Percentiles rank a stretch among this genome's conserved stretches.
Evolutionary conservation across 129 eudicot species (phyloP).

Genomic region (Deinandra increscens): DNA sequence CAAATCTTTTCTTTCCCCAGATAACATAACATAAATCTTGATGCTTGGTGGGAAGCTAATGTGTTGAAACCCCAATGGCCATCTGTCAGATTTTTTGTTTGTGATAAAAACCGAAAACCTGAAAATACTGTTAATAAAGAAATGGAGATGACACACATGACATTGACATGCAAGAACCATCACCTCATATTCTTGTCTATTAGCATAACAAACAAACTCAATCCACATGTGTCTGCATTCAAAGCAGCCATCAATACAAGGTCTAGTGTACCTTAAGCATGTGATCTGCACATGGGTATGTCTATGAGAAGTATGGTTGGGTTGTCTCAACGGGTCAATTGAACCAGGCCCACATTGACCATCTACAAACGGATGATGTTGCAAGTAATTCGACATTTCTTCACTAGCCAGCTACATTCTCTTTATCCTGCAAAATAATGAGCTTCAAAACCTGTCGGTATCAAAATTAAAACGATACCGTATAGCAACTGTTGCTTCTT

Average conservation of each 20-base stretch:
- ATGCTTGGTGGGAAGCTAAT: conserved; percentile 33
- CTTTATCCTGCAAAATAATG: conserved; percentile 24
- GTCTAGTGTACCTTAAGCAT: conserved; percentile 38
- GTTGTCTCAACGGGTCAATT: conserved; percentile 22
- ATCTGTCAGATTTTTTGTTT: conserved; percentile 20
- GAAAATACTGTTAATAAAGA: conserved; percentile 21
- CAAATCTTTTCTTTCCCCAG: conserved; percentile 14
- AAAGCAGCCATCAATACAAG: conserved; percentile 35
- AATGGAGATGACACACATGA: conserved; percentile 26
- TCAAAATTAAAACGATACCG: conserved; percentile 19
- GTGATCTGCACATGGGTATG: conserved; percentile 44
- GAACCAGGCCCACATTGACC: conserved; percentile 39
- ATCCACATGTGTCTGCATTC: conserved; percentile 47
- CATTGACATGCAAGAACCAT: conserved; percentile 34
- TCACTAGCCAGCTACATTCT: conserved; percentile 21
- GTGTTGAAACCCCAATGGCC: conserved; percentile 27
- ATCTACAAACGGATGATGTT: conserved; percentile 30
- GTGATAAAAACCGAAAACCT: conserved; percentile 22
- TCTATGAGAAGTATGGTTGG: conserved; percentile 31
- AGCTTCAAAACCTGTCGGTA: conserved; percentile 14
- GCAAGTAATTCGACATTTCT: conserved; percentile 29
- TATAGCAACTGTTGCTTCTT: conserved; percentile 17
- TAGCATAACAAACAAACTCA: conserved; percentile 42
- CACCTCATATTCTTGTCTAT: conserved; percentile 41
- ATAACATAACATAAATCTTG: conserved; percentile 20